Conservation (phyloP, 345 rosid genomes). For the Gossypium rotundifolium region DNA sequence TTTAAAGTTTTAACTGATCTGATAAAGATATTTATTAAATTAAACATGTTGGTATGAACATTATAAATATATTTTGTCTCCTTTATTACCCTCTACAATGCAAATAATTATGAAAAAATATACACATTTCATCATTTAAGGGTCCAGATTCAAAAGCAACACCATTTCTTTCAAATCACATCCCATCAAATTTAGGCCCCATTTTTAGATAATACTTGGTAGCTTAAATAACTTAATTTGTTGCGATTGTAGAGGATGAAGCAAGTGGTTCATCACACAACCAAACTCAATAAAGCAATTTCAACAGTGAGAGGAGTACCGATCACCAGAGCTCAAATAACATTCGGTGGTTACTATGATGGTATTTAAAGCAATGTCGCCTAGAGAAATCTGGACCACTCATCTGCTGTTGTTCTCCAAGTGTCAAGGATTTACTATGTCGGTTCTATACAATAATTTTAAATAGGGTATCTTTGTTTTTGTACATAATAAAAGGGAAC, state of each 20-base stretch:
- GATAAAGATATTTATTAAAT: slow-evolving; percentile 1
- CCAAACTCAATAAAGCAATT: slow-evolving; percentile 59
- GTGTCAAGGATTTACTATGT: background rate
- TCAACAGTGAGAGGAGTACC: slow-evolving; percentile 64
- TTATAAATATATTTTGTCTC: background rate
- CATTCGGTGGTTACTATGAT: slow-evolving; percentile 67
- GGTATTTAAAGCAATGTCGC: slow-evolving; percentile 28
- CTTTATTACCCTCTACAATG: background rate
- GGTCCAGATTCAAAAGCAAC: background rate
- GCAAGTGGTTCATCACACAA: slow-evolving; percentile 60
- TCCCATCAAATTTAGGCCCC: background rate
- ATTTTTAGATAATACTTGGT: background rate
- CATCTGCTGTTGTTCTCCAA: background rate
- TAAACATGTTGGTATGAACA: background rate
- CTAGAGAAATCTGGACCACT: background rate
- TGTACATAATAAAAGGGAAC: background rate
- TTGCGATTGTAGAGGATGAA: slow-evolving; percentile 49
- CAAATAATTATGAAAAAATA: background rate
- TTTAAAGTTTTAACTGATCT: background rate
- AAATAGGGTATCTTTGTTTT: slow-evolving; percentile 11
- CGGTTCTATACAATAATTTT: background rate
- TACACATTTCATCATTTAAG: background rate
- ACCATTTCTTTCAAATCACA: background rate
- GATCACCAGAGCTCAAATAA: slow-evolving; percentile 59
- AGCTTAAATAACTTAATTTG: background rate